Percentiles rank a stretch among this genome's conserved stretches.
phyloP scores from a whole-genome alignment of 805 yeast species.

The Debaryomyces prosopidis region DNA sequence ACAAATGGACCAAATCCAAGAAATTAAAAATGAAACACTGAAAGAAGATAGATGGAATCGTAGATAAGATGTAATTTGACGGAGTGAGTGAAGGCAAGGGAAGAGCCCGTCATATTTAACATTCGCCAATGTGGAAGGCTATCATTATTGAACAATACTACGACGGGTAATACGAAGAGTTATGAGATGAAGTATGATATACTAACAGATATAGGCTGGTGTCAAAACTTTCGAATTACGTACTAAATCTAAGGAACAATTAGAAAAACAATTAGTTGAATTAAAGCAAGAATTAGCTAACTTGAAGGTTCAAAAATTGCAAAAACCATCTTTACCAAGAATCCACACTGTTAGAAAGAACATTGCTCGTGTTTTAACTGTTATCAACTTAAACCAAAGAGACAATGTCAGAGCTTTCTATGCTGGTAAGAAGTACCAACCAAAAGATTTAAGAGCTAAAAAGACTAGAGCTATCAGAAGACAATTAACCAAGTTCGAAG shows the following conservation, averaged over 20 bases:
- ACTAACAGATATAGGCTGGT: slow-evolving; percentile 59
- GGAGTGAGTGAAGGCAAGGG: no score
- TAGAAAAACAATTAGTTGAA: slow-evolving; percentile 90
- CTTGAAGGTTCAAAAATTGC: slow-evolving; percentile 93
- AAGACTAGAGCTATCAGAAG: slow-evolving; percentile 99
- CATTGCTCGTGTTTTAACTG: slow-evolving; percentile 97
- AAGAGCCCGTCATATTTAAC: no score
- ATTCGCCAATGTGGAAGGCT: no score
- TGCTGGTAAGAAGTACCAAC: slow-evolving; percentile 92
- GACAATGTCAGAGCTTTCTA: slow-evolving; percentile 91
- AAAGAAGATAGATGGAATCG: no score
- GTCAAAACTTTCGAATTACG: slow-evolving; percentile 95
- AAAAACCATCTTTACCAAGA: slow-evolving; percentile 91
- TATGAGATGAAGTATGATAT: background rate
- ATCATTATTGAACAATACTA: no score
- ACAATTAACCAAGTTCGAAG: slow-evolving; percentile 86
- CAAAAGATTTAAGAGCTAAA: slow-evolving; percentile 99
- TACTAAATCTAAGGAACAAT: slow-evolving; percentile 95
- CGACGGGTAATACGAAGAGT: no score
- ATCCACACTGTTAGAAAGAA: slow-evolving; percentile 96
- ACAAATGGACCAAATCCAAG: no score
- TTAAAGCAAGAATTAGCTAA: slow-evolving; percentile 95
- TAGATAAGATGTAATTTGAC: no score
- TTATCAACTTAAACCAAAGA: slow-evolving; percentile 96
- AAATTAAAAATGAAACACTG: no score